phyloP scores from a whole-genome alignment of 2,329 filamentous ascomycete species.

The Monascus ruber region DNA sequence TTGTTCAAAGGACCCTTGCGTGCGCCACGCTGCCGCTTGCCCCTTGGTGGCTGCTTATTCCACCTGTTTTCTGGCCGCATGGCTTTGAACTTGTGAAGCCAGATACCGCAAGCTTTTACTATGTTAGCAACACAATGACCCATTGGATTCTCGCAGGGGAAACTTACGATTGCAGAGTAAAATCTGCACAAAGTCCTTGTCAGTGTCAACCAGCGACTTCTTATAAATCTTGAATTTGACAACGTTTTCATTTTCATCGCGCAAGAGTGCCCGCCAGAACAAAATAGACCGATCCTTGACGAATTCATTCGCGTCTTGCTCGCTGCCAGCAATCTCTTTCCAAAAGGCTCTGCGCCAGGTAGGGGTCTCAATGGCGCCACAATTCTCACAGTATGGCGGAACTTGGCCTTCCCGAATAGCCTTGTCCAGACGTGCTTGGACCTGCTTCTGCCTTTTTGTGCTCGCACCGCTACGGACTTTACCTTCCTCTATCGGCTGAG shows the following conservation, averaged over 20 bases:
- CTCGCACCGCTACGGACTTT: conserved; percentile 38
- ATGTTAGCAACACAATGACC: conserved; percentile 3
- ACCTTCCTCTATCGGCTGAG: conserved; percentile 20
- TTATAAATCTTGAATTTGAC: conserved; percentile 62
- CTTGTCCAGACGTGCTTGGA: conserved; percentile 44
- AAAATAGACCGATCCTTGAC: conserved; percentile 63
- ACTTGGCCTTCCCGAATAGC: conserved; percentile 67
- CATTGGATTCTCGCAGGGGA: background rate
- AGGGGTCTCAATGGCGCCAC: conserved; percentile 87
- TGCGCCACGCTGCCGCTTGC: conserved; percentile 27
- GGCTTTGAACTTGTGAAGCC: conserved; percentile 76
- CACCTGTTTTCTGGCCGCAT: conserved; percentile 78
- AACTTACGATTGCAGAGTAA: conserved; percentile 77
- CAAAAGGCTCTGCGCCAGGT: conserved; percentile 92
- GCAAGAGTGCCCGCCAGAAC: conserved; percentile 57
- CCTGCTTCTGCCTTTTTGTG: conserved; percentile 56
- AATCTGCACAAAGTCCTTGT: conserved; percentile 61
- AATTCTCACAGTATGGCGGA: conserved; percentile 84
- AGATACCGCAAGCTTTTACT: conserved; percentile 67
- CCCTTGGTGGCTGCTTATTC: conserved; percentile 49
- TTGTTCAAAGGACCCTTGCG: conserved; percentile 25
- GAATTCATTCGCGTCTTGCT: conserved; percentile 58
- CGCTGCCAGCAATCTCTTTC: conserved; percentile 60
- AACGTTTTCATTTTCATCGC: conserved; percentile 51
- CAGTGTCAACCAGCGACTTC: conserved; percentile 55